A percentile compares a stretch with the other conserved stretches of the same genome.
phyloP scores from a whole-genome alignment of 176 grass and related monocot species.

The Oryza glaberrima region DNA sequence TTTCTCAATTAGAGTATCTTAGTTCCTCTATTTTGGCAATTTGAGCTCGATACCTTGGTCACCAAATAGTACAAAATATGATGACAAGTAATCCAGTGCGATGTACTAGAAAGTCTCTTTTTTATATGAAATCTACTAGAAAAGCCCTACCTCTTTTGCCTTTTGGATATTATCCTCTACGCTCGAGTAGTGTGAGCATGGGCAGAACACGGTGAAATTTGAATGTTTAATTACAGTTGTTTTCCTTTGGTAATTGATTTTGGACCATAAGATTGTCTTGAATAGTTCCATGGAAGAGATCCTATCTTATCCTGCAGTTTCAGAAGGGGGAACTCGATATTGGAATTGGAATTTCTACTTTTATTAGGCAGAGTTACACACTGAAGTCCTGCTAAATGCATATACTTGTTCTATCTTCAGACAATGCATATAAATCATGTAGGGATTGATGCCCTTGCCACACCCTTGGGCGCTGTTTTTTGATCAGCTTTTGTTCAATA shows the following conservation, averaged over 20 bases:
- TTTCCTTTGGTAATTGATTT: neutral
- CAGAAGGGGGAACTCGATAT: neutral
- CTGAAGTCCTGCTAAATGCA: neutral
- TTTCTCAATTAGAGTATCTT: neutral
- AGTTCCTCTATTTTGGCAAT: neutral
- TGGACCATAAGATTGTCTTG: neutral
- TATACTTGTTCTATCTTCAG: neutral
- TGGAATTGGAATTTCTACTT: slow-evolving; percentile 14
- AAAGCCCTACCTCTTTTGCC: neutral
- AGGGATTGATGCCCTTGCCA: too few relatives aligned
- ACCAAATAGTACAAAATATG: neutral
- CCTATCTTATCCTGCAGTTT: neutral
- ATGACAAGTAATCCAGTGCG: neutral
- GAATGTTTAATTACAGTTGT: neutral
- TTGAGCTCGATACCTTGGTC: neutral
- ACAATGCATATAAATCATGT: too few relatives aligned
- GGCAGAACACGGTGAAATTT: neutral
- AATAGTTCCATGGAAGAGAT: neutral
- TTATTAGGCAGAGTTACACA: slow-evolving; percentile 6
- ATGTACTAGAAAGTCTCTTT: neutral
- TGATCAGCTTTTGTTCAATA: too few relatives aligned
- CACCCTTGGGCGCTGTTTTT: too few relatives aligned
- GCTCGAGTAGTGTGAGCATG: neutral
- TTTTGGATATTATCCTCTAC: neutral
- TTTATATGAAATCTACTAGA: neutral